Base-by-base conservation (phyloP, 1,284 basidiomycete genomes). In the Cryptococcus sp. region DNA sequence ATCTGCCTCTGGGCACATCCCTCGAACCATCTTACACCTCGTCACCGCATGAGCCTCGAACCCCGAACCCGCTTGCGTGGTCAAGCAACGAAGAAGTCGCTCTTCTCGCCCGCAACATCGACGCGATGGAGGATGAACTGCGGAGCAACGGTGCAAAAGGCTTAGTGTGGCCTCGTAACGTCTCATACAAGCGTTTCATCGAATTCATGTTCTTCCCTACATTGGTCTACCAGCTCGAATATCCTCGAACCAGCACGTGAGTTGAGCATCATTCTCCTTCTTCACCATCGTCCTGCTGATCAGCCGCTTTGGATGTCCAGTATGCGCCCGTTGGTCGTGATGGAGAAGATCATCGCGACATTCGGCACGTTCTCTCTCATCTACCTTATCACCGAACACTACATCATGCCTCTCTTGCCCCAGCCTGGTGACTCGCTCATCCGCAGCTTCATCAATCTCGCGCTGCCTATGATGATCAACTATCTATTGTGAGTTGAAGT, bases 181-280 rank as follows among this genome's bases (percentile, higher is more conserved):
- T 98, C 64, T 88, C 87, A 0, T 85, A 86, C 69, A 85, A 83
- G 71, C 90, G 94, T 78, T 99, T 96, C 73, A 84, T 85, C 48
- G 85, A 90, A 55, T 99, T 95, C 77, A 86, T 92, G 77, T 80
- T 95, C 51, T 88, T 93, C 48, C 95, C 96, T 11, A 92, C 93
- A 0, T 83, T 99, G 49, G 93, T 97, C 5, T 99, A 99, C 74
- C 91, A 98, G 73, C 83, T 99, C 51, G 93, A 96, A 75, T 99
- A 96, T 75, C 95, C 95, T 5, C 82, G 94, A 45, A 96, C 93
- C 1, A 85, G 90, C 25, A 81, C 82, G 89, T 90, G 69, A 54
- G 84, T 67, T 1, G 20, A 22, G 6, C 23, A 49, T 45, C 27
- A 16, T 27, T 55, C 16, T 39, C 19, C 35, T n/a, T 59, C n/a